Base-by-base conservation (phyloP, 2,329 filamentous ascomycete species). In the Aspergillus transmontanensis region DNA sequence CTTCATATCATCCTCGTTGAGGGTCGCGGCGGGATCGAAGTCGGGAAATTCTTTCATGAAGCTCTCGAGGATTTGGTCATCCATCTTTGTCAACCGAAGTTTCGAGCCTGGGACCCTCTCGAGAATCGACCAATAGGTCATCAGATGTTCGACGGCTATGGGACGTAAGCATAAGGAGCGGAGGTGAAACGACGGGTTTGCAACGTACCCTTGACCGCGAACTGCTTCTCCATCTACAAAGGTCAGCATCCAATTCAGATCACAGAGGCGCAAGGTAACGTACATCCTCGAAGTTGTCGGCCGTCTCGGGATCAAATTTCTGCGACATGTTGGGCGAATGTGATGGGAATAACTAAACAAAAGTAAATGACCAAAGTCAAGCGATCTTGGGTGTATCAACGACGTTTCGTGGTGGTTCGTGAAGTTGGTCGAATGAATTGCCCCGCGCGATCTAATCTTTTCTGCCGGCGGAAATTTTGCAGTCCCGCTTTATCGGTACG, bases 1-100 rank as follows among this genome's bases (percentile, higher is more conserved):
- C 89, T 99, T 99, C 94, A 99, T 97, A 72, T 91, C 85, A 71
- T 97, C 90, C 82, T 99, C 95, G 76, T 96, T 80, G 68, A 99
- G 90, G 12, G 90, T 91, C 48, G 82, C 88, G 21, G 89, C 86
- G 1, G 93, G 88, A 79, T 99, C 91, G 75, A 97, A 96, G 34
- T 98, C 95, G 68, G 95, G 95, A 74, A 99, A 98, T 57, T 93
- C 92, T 68, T 85, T 84, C 79, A 89, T 89, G 72, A 99, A 91
- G 80, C 97, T 93, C 69, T 92, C 90, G 80, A 91, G 89, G 79
- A 99, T 99, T 51, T 97, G 93, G 77, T 98, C 90, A 81, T 99
- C 95, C 73, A 96, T 86, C 82, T 94, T 95, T 65, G 95, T 99
- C 67, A 99, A 87, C 66, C 93, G 91, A 64, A 99, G 85, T 66